Evolutionary conservation across 495 filamentous ascomycete genomes (phyloP).

Genomic region (Choiromyces venosus): DNA sequence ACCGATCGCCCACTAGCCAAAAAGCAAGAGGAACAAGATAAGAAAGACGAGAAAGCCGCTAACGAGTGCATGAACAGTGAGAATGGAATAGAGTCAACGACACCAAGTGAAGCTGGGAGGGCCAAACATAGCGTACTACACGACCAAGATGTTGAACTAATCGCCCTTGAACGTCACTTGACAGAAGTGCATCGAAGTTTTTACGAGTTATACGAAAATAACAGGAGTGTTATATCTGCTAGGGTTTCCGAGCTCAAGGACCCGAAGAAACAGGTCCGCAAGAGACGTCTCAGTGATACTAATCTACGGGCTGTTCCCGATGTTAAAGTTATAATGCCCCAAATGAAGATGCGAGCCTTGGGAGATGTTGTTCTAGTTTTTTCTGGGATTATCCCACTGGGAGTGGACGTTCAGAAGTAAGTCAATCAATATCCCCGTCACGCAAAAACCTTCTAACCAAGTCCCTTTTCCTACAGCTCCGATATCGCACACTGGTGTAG

Average conservation of each 20-base stretch:
- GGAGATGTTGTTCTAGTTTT: conserved; percentile 68
- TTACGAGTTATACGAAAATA: conserved; percentile 70
- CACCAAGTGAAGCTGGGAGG: conserved; percentile 41
- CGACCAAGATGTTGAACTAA: conserved; percentile 75
- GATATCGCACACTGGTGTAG: conserved; percentile 80
- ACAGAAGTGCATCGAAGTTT: conserved; percentile 68
- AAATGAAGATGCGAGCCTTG: conserved; percentile 68
- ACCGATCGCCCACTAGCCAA: conserved; percentile 79
- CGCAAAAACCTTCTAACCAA: conserved; percentile 19
- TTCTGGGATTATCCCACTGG: conserved; percentile 79
- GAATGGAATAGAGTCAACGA: conserved; percentile 44
- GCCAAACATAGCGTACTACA: conserved; percentile 45
- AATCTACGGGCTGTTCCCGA: conserved; percentile 72
- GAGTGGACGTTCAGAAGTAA: conserved; percentile 61
- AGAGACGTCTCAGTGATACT: conserved; percentile 31
- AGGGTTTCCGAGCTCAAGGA: conserved; percentile 45
- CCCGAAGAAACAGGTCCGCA: conserved; percentile 34
- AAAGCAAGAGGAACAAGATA: conserved; percentile 81
- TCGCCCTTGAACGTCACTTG: conserved; percentile 65
- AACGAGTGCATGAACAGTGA: conserved; percentile 49
- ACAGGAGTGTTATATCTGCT: conserved; percentile 14
- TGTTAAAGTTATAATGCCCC: conserved; percentile 72
- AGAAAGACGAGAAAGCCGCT: conserved; percentile 63
- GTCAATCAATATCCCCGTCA: conserved; percentile 25
- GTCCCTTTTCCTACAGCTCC: conserved; percentile 46